Base-by-base conservation (phyloP, 768 basidiomycete genomes). In the Lentinula lateritia region DNA sequence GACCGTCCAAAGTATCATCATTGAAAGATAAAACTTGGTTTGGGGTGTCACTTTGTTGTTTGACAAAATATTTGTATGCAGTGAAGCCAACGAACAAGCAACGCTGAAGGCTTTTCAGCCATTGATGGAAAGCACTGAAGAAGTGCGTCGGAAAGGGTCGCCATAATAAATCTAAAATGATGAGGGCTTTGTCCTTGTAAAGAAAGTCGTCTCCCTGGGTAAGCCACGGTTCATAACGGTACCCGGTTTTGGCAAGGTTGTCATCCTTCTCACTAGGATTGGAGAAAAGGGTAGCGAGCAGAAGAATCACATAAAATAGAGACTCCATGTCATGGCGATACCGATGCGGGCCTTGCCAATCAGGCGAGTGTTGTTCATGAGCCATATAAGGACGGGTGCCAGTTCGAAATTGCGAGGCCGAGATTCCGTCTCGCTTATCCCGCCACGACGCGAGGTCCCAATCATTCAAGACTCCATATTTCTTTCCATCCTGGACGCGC, bases 381-480 rank as follows among this genome's bases (percentile, higher is more conserved):
- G 23, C 42, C 56, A 58, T 46, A 15, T 15, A 58, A 10, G 42
- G 42, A 34, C n/a, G 45, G 3, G 56, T 58, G 12, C 56, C 43
- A 3, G 56, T 58, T 6, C 56, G 56, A 43, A 20, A 41, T 23
- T 58, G 9, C 4, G 42, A 58, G 4, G 56, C 18, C 6, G 56
- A 28, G 0, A 3, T 28, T 6, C 13, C n/a, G n/a, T 23, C 5
- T 6, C 13, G 7, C 10, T 20, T 6, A 13, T 41, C 36, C 1
- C 8, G 5, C 18, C 32, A 36, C 2, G 13, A 2, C 3, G 56
- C 20, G 6, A 58, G 56, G 32, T 58, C 56, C 20, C 39, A 58
- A 23, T 45, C 56, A 34, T 58, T 58, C 42, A 58, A 45, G 13
- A 58, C 56, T 10, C 56, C 56, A 34, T 58, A 45, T 18, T 43